phyloP scores from a whole-genome alignment of 2,329 filamentous ascomycete genomes.

The Talaromyces islandicus region DNA sequence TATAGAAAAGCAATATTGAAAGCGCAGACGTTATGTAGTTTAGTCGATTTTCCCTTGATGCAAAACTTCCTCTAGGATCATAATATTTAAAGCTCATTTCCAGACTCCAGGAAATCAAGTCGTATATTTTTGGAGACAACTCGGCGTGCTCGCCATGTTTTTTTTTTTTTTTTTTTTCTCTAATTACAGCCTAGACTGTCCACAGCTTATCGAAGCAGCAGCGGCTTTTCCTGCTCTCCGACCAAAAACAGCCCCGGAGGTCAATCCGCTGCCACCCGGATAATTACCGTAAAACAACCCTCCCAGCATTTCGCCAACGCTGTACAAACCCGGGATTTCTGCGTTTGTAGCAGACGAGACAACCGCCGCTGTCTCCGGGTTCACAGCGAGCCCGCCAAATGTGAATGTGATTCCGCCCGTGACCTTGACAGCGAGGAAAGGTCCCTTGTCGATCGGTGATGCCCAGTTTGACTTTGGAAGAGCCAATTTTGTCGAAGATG shows the following conservation, averaged over 20 bases:
- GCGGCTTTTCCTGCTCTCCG: slow-evolving; percentile 38
- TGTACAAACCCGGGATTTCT: slow-evolving; percentile 53
- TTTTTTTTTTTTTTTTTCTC: too few relatives aligned
- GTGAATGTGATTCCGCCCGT: slow-evolving; percentile 63
- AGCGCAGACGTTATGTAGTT: too few relatives aligned
- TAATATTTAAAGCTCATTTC: background rate
- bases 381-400: slow-evolving; percentile 57
- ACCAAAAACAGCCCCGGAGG: slow-evolving; percentile 52
- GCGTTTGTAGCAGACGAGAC: slow-evolving; percentile 40
- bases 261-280: slow-evolving; percentile 58
- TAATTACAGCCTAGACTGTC: background rate
- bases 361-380: slow-evolving; percentile 50
- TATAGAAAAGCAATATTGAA: background rate
- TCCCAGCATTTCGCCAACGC: slow-evolving; percentile 61
- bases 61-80: background rate
- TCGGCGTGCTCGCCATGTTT: background rate
- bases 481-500: slow-evolving; percentile 35
- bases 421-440: slow-evolving; percentile 60
- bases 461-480: slow-evolving; percentile 64
- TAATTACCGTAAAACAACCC: slow-evolving; percentile 60
- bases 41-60: background rate
- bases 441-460: slow-evolving; percentile 49
- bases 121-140: background rate
- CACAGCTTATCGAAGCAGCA: slow-evolving; percentile 11
- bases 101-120: too few relatives aligned